Evolutionary conservation across 179 eudicot genomes (phyloP), one percentile per base, ranked within the genome.

Genomic region (Patellifolia procumbens): DNA sequence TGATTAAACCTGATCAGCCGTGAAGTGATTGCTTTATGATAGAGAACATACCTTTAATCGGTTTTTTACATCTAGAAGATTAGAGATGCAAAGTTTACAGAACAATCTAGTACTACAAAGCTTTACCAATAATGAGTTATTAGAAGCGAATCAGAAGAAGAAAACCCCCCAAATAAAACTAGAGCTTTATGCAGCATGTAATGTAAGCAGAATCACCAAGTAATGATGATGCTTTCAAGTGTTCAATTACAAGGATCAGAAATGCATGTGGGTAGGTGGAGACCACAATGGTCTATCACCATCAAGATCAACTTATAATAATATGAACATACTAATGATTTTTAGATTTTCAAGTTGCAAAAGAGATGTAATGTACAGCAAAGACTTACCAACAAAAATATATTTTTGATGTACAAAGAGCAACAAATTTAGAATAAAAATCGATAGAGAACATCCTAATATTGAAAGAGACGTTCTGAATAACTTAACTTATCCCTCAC

Each of bases 241-340:
- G 78, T 49, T 67, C 70, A 68, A 77, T 87, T 65, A 53, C 83
- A 76, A 80, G 76, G 69, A 51, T 76, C 80, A 78, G 75, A 76
- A 70, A 26, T 58, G 67, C 81, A 85, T 87, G 83, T 83, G 90
- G 81, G 79, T 53, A 4, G 32, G 53, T 74, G 28, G 73, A 85
- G 60, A 68, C 87, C 75, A 81, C 80, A 69, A 22, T 60, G 48
- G 32, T 37, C 51, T 42, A 28, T 26, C 74, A 48, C 67, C 55
- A 20, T 37, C 22, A 45, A 15, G 46, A n/a, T n/a, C n/a, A n/a
- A n/a, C 64, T 43, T 42, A 37, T 11, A 66, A 80, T 65, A 60
- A 39, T 22, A 76, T 71, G 10, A 24, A 34, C 72, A 37, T 53
- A 71, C 59, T 78, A 64, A 71, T 80, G 74, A 72, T 76, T 45